phyloP scores from a whole-genome alignment of 148 eudicot genomes.

The Chenopodium album region DNA sequence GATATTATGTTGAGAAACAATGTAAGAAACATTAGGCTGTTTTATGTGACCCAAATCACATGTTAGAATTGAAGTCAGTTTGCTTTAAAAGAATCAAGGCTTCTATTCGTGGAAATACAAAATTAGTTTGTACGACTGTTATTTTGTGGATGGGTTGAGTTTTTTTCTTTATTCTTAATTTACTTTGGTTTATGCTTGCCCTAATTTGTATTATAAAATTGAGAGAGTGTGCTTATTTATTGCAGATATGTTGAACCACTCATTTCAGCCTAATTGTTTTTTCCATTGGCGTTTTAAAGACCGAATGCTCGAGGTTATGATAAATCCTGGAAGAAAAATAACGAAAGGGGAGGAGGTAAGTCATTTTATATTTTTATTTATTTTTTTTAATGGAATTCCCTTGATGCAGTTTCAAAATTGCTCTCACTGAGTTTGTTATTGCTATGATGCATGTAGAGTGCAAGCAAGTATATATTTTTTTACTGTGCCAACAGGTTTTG shows the following conservation, averaged over 20 bases:
- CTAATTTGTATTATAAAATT: slow-evolving; percentile 13
- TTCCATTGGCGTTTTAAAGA: slow-evolving; percentile 99
- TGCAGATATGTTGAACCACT: slow-evolving; percentile 96
- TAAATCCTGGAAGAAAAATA: slow-evolving; percentile 83
- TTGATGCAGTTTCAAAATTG: background rate
- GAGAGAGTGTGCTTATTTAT: slow-evolving; percentile 12
- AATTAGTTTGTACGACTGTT: too few species aligned
- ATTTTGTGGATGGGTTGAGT: too few species aligned
- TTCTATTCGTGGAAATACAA: too few species aligned
- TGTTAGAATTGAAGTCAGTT: too few species aligned
- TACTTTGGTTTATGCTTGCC: background rate
- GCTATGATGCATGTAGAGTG: too few species aligned
- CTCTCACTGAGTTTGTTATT: too few species aligned
- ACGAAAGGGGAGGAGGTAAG: slow-evolving; percentile 92
- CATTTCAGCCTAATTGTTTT: slow-evolving; percentile 93
- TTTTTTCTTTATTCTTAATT: background rate
- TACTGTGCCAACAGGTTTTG: background rate
- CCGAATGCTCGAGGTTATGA: slow-evolving; percentile 98
- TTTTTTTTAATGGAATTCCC: background rate
- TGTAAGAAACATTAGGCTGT: too few species aligned
- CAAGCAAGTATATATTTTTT: too few species aligned
- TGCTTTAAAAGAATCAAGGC: too few species aligned
- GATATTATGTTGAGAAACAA: too few species aligned
- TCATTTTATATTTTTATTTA: background rate
- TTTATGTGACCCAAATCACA: too few species aligned